Percentiles rank a stretch among this genome's conserved stretches.
phyloP scores from a whole-genome alignment of 2,329 filamentous ascomycete species.

The Cladophialophora psammophila region DNA sequence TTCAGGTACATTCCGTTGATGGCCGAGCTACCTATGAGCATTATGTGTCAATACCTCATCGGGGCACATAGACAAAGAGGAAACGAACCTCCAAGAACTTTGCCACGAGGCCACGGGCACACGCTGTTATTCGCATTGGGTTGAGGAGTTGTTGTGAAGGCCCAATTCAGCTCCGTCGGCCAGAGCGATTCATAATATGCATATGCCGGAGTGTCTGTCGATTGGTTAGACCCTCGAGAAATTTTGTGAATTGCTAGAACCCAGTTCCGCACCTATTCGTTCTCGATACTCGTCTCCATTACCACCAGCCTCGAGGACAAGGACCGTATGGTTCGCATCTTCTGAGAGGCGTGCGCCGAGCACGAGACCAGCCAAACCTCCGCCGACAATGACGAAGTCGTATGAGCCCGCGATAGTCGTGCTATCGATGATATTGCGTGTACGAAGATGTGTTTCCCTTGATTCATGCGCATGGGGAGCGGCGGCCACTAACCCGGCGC shows the following conservation, averaged over 20 bases:
- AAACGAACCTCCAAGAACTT: constrained; percentile 45
- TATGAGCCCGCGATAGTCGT: constrained; percentile 41
- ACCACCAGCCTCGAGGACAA: constrained; percentile 46
- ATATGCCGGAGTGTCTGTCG: constrained; percentile 46
- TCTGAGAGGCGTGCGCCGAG: constrained; percentile 44
- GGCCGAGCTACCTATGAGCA: constrained; percentile 45
- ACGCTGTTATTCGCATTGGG: constrained; percentile 43
- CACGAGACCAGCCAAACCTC: constrained; percentile 45
- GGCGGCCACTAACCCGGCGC: constrained; percentile 36
- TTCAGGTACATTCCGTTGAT: constrained; percentile 49
- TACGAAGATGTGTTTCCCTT: constrained; percentile 38
- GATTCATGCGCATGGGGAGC: constrained; percentile 39
- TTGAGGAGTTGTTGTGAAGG: constrained; percentile 44
- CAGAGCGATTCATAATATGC: constrained; percentile 47
- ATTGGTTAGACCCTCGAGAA: constrained; percentile 21
- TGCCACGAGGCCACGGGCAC: constrained; percentile 47
- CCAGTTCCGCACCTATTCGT: constrained; percentile 43
- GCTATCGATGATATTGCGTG: constrained; percentile 38
- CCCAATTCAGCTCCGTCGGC: constrained; percentile 48
- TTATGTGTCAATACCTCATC: constrained; percentile 16
- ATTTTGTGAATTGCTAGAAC: not conserved
- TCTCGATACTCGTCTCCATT: constrained; percentile 46
- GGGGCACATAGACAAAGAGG: not conserved
- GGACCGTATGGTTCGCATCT: constrained; percentile 45
- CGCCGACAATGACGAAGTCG: constrained; percentile 47